Percentiles rank a stretch among this genome's conserved stretches.
Evolutionary conservation across 208 protist genomes (phyloP).

Genomic region (Herpetomonas muscarum): DNA sequence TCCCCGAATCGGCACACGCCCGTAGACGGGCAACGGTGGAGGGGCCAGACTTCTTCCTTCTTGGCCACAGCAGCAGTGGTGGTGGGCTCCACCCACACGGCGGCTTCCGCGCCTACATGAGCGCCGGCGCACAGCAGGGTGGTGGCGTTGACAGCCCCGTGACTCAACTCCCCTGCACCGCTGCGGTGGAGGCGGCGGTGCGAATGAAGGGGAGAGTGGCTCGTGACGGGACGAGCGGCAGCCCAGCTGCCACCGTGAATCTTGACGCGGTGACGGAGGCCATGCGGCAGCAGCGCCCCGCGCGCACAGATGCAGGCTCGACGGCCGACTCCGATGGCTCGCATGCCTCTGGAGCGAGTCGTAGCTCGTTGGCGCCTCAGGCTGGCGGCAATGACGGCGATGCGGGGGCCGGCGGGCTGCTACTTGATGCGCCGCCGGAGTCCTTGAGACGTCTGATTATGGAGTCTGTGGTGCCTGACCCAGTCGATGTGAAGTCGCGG

Average conservation of each 20-base stretch:
- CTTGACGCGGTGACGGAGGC: neutral
- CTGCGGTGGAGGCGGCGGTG: neutral
- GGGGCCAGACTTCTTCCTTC: slow-evolving; percentile 2
- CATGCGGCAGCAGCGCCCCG: neutral
- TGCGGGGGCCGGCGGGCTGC: too few relatives aligned
- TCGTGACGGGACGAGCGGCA: neutral
- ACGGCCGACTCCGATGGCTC: too few relatives aligned
- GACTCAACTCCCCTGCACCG: too few relatives aligned
- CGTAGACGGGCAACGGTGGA: neutral
- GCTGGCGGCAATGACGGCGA: too few relatives aligned
- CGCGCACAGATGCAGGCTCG: neutral
- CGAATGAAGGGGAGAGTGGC: neutral
- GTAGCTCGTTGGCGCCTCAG: too few relatives aligned
- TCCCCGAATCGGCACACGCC: slow-evolving; percentile 11
- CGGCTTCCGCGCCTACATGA: neutral
- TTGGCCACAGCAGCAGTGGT: neutral
- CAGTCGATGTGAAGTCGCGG: neutral
- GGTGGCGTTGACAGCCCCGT: too few relatives aligned
- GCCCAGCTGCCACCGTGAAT: neutral
- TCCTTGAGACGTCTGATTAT: slow-evolving; percentile 6
- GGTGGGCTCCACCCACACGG: neutral
- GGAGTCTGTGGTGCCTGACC: slow-evolving; percentile 1
- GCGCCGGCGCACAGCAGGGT: neutral
- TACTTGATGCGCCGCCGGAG: slow-evolving; percentile 9
- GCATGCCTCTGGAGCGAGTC: too few relatives aligned